phyloP scores from a whole-genome alignment of 2,329 filamentous ascomycete species.

The Penicillium sp. region DNA sequence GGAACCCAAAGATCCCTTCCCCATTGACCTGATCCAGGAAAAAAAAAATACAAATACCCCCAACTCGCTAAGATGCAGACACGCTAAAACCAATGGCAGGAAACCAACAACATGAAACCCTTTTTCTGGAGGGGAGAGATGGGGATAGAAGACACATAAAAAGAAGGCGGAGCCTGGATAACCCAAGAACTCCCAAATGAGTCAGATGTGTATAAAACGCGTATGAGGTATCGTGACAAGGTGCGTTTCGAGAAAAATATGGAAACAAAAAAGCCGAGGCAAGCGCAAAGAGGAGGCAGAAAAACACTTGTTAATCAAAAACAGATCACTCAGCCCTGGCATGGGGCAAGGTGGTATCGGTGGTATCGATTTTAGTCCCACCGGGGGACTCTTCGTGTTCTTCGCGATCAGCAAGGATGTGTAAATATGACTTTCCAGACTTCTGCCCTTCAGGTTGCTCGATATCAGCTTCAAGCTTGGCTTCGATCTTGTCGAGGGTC shows the following conservation, averaged over 20 bases:
- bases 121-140: not conserved
- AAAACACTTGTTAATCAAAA: not conserved
- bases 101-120: not conserved
- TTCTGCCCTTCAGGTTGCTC: constrained; percentile 2
- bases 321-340: constrained; percentile 1
- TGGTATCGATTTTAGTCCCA: not conserved
- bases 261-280: not conserved
- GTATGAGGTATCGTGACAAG: not conserved
- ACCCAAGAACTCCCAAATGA: not conserved
- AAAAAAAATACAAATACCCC: not conserved
- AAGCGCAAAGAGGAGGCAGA: not conserved
- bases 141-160: not conserved
- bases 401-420: not conserved
- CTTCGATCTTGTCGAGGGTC: constrained; percentile 9
- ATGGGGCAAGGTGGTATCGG: constrained; percentile 8
- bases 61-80: constrained; percentile 10
- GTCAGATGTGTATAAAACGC: not conserved
- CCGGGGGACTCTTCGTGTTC: not conserved
- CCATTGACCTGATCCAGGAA: not conserved
- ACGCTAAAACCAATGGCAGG: constrained; percentile 2
- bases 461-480: not conserved
- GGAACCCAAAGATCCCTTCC: not conserved
- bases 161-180: not conserved
- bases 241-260: not conserved
- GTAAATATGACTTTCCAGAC: not conserved